Evolutionary conservation across 257 asterid species (phyloP), one percentile per base, ranked within the genome.

Genomic region (Przewalskia tangutica): DNA sequence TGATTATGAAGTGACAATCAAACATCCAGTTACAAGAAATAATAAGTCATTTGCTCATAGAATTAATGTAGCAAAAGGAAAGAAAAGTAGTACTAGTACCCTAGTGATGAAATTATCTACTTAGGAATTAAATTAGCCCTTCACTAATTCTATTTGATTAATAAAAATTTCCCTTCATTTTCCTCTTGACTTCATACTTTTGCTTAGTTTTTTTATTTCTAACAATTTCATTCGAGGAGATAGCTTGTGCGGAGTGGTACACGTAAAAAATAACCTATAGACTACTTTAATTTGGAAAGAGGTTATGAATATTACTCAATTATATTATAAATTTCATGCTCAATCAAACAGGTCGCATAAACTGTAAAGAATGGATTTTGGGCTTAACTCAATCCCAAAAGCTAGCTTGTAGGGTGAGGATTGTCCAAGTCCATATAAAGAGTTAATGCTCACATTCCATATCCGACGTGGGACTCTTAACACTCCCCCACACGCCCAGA

Each of bases 1-100:
- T 32, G 85, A 75, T 16, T 85, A 85, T 55, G 87, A 88, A 66
- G 87, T 79, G 8, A 17, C 77, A 8, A 12, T 80, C 17, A 79
- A 32, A 13, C 82, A 82, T 54, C 50, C 75, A 16, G 7, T 7
- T 63, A 1, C 64, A 20, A 48, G 16, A 6, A 13, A 7, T 16
- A 9, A 34, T 65, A n/a, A 7, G 42, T 73, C 60, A 27, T 50
- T 13, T 48, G 7, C 23, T 73, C 60, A 48, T 6, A 73, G 16
- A 48, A 48, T 73, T 7, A 73, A 73, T 23, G 79, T 73, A 73
- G 79, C 60, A 7, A 48, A 73, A 73, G 16, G 8, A 14, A 27
- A 23, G 60, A 34, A 23, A 6, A 73, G 44, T 48, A 48, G 23
- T 23, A 73, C 44, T 48, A 48, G 23, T 23, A 73, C 44, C 44